Evolutionary conservation across 2,329 filamentous ascomycete species (phyloP), one percentile per base, ranked within the genome.

Genomic region (Ophiostoma tasmaniense): DNA sequence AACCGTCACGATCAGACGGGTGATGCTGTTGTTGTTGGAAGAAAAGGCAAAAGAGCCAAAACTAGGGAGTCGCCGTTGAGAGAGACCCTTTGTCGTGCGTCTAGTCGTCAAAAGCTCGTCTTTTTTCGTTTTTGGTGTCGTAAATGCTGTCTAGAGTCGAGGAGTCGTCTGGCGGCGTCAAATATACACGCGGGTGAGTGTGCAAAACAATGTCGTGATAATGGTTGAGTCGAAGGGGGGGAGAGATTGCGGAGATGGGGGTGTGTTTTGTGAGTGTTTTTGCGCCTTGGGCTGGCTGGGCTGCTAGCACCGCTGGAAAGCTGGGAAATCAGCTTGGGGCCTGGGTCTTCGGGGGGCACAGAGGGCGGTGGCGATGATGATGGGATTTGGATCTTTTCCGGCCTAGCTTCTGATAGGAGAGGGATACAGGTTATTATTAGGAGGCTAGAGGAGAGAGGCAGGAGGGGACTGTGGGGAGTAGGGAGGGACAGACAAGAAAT

Each of bases 251-350:
- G 55, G 55, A 61, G 25, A 61, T 28, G 50, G 50, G 55, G 55
- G 55, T 61, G 55, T 61, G 55, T 61, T 61, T 61, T 61, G 55
- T 28, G 55, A 61, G 55, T 61, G 55, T 28, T 61, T 61, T 61
- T 61, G 25, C 55, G 50, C 22, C 14, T 61, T 61, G 30, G 25
- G 55, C 25, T 25, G 13, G 55, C 50, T 55, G 50, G 50, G 42
- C 42, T 45, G 7, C 33, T 33, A 17, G 42, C n/a, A 11, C 50
- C 50, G n/a, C 55, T 30, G 55, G 52, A 61, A 61, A 61, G n/a
- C 55, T 30, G 55, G 55, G 55, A 61, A 61, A 61, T 61, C 55
- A 33, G 55, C 55, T 61, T 61, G 25, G 55, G 55, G 50, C 3
- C 50, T 45, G 42, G 42, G 42, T 45, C 42, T 45, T 45, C 20